These are phyloP conservation scores for Penicillium maclennaniae DNA, from an alignment of 495 filamentous ascomycete species.

Conservation along the genomic window DNA sequence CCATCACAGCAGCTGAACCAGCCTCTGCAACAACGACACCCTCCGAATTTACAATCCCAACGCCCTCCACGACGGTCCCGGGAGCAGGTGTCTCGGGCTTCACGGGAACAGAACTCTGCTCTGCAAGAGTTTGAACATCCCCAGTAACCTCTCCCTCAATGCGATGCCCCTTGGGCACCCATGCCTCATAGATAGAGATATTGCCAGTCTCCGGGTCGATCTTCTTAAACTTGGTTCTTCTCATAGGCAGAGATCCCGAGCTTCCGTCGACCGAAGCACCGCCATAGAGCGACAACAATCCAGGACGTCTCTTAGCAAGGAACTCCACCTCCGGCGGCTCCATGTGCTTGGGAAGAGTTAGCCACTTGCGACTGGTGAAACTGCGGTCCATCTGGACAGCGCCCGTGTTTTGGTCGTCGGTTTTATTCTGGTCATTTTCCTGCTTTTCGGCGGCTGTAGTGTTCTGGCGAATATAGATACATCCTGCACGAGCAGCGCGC, in stretches of 20 bases:
- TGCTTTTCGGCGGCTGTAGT: conserved; percentile 41
- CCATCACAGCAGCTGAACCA: conserved; percentile 39
- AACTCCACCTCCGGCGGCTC: conserved; percentile 76
- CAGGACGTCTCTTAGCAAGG: conserved; percentile 81
- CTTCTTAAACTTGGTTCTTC: conserved; percentile 72
- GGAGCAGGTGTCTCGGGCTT: conserved; percentile 49
- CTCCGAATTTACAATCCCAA: conserved; percentile 57
- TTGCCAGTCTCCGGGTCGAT: conserved; percentile 70
- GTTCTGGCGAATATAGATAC: conserved; percentile 53
- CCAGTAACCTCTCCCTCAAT: conserved; percentile 78
- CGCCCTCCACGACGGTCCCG: conserved; percentile 58
- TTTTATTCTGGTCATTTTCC: conserved; percentile 49
- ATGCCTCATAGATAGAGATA: conserved; percentile 73
- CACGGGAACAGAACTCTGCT: conserved; percentile 32
- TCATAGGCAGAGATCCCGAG: conserved; percentile 49
- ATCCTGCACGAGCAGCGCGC: conserved; percentile 71
- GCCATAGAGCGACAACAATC: conserved; percentile 55
- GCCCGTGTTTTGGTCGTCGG: conserved; percentile 35
- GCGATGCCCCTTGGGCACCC: conserved; percentile 72
- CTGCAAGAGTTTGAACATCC: conserved; percentile 34
- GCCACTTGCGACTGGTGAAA: conserved; percentile 74
- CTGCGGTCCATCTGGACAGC: conserved; percentile 44
- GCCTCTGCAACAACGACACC: conserved; percentile 57
- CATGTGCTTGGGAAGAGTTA: conserved; percentile 67
- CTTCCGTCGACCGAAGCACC: conserved; percentile 43